Percentiles rank a stretch among this genome's conserved stretches.
Evolutionary conservation across 2,329 filamentous ascomycete species (phyloP).

Genomic region (Emergomyces africanus): DNA sequence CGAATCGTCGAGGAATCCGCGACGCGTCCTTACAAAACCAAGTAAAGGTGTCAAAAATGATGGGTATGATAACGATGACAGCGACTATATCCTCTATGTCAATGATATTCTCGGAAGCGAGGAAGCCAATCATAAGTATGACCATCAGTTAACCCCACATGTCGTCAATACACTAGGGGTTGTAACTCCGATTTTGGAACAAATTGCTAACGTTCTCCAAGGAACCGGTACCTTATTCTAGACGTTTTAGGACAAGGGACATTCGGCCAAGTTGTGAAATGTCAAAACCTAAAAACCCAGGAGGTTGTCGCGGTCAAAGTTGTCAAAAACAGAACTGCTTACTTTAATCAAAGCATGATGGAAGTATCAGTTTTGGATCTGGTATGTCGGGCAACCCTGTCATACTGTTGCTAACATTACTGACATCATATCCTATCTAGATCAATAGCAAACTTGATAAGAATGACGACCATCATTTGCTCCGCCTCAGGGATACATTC

Average conservation of each 20-base stretch:
- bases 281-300: conserved; percentile 94
- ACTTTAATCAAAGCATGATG: conserved; percentile 99
- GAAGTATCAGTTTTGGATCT: conserved; percentile 95
- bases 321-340: conserved; percentile 96
- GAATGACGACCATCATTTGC: conserved; percentile 93
- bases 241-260: conserved; percentile 96
- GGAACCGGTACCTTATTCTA: conserved; percentile 90
- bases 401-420: conserved; percentile 1
- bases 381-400: conserved; percentile 39
- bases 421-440: conserved; percentile 34
- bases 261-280: conserved; percentile 97
- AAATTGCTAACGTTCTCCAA: conserved; percentile 23
- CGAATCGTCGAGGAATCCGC: conserved; percentile 91
- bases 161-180: background rate
- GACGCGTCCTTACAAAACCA: conserved; percentile 90
- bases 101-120: conserved; percentile 98
- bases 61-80: conserved; percentile 97
- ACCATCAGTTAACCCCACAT: conserved; percentile 4
- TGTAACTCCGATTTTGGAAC: background rate
- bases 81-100: conserved; percentile 97
- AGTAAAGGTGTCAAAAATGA: conserved; percentile 99
- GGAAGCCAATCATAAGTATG: conserved; percentile 92
- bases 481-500: conserved; percentile 93
- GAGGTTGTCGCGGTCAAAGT: conserved; percentile 99
- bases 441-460: conserved; percentile 98